These are phyloP conservation scores for Venturia asperata DNA, from an alignment of 2,329 filamentous ascomycete species.

Conservation along the genomic window DNA sequence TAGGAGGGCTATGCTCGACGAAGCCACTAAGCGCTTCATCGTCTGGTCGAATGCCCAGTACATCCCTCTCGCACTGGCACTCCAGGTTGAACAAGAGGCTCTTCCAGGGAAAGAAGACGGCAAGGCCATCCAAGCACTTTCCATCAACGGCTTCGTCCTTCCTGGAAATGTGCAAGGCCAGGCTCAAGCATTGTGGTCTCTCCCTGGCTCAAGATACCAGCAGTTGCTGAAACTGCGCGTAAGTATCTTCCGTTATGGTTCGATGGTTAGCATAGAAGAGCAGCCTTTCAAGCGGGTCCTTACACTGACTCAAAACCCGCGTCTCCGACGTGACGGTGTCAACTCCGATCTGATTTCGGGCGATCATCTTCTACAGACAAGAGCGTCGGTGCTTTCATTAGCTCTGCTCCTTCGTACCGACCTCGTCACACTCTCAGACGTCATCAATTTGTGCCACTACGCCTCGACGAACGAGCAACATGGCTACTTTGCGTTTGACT, in stretches of 20 bases:
- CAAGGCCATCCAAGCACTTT: background rate
- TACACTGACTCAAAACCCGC: slow-evolving; percentile 39
- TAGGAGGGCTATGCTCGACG: slow-evolving; percentile 33
- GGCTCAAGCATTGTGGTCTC: background rate
- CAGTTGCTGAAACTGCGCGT: background rate
- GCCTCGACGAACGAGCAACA: slow-evolving; percentile 20
- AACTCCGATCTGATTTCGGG: too few species aligned
- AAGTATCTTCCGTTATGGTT: slow-evolving; percentile 23
- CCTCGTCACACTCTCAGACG: slow-evolving; percentile 36
- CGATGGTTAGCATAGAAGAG: slow-evolving; percentile 38
- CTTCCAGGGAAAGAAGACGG: background rate
- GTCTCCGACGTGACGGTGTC: slow-evolving; percentile 27
- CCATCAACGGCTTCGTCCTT: background rate
- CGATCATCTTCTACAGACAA: slow-evolving; percentile 29
- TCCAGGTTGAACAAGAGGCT: slow-evolving; percentile 2
- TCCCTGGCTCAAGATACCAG: background rate
- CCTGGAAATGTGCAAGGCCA: background rate
- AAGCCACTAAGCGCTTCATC: slow-evolving; percentile 34
- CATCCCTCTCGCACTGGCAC: background rate
- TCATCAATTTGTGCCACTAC: slow-evolving; percentile 21
- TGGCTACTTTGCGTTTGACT: slow-evolving; percentile 21
- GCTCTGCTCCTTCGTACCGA: slow-evolving; percentile 46
- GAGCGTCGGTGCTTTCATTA: slow-evolving; percentile 35
- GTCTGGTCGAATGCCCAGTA: slow-evolving; percentile 20
- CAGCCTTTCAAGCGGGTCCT: slow-evolving; percentile 45